A percentile compares a stretch with the other conserved stretches of the same genome.
These are phyloP conservation scores for Lipomyces yamadae DNA, from an alignment of 805 yeast genomes.

Conservation along the genomic window DNA sequence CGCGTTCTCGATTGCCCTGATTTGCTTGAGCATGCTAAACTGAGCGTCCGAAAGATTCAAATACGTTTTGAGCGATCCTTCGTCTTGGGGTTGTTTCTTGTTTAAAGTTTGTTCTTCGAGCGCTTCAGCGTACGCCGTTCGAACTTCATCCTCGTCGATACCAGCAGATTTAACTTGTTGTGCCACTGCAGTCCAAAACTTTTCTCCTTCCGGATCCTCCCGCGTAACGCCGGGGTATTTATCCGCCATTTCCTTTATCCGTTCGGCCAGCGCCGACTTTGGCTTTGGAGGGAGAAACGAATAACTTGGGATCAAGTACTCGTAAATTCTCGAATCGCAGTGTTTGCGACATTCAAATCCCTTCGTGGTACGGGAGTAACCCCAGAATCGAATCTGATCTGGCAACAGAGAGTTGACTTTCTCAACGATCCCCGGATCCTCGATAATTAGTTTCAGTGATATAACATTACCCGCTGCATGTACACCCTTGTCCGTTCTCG, in stretches of 20 bases:
- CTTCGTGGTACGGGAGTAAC: slow-evolving; percentile 83
- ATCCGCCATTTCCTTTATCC: slow-evolving; percentile 12
- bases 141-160: slow-evolving; percentile 35
- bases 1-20: slow-evolving; percentile 66
- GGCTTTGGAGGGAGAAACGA: slow-evolving; percentile 92
- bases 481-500: slow-evolving; percentile 91
- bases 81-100: slow-evolving; percentile 46
- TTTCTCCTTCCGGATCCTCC: slow-evolving; percentile 27
- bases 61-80: slow-evolving; percentile 4
- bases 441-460: slow-evolving; percentile 80
- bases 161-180: slow-evolving; percentile 20
- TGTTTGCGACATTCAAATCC: slow-evolving; percentile 92
- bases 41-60: slow-evolving; percentile 25
- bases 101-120: slow-evolving; percentile 5
- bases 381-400: slow-evolving; percentile 90
- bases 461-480: slow-evolving; percentile 96
- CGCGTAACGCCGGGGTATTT: slow-evolving; percentile 20
- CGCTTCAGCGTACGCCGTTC: slow-evolving; percentile 36
- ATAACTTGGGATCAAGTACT: slow-evolving; percentile 90
- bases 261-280: slow-evolving; percentile 58
- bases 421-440: slow-evolving; percentile 72
- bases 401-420: slow-evolving; percentile 81
- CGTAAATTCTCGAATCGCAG: slow-evolving; percentile 96
- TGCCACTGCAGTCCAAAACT: slow-evolving; percentile 25
- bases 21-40: slow-evolving; percentile 48